Evolutionary conservation across 2,329 filamentous ascomycete genomes (phyloP), one percentile per base, ranked within the genome.

Genomic region (Sporothrix inflata): DNA sequence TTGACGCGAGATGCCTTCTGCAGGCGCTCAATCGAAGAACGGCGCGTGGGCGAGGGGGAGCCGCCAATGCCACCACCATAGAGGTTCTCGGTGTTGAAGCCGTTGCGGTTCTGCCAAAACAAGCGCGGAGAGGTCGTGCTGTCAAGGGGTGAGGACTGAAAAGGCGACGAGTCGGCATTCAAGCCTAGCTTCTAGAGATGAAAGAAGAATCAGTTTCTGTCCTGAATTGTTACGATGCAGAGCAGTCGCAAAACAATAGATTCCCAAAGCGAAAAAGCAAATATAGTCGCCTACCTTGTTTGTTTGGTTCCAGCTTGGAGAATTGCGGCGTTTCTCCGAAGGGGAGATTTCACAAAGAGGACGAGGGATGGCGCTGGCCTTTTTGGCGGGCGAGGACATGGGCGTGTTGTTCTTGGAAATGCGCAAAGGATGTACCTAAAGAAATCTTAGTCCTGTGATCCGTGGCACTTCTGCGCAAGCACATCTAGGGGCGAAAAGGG

Each of bases 1-100:
- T 95, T 97, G 78, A 99, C 96, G 74, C 96, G 92, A 71, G 95
- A 97, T 42, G 94, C 94, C 80, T 91, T 93, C 84, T 98, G 97
- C 73, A 99, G 87, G 79, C 94, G 94, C 86, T 99, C 96, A 76
- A 99, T 94, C 21, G 95, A 98, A 61, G 93, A 93, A 79, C 95
- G 91, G 78, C 93, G 92, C 72, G 89, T 91, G 27, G 93, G 90
- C 61, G 91, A 91, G 8, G 91, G 89, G 12, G 92, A 90, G 57
- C 87, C 85, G 40, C 83, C 81, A 68, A 89, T 86, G 72, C 86
- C 85, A 74, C 86, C 85, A 74, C 88, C 85, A 75, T 89, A 89
- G 63, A 84, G 86, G 82, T 97, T 97, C 82, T 98, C 94, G 3
- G 87, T 81, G 84, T 89, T 76, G 88, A 89, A 78, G 89, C 92